Evolutionary conservation across 148 eudicot genomes (phyloP).

Genomic region (Amaranthus palmeri): DNA sequence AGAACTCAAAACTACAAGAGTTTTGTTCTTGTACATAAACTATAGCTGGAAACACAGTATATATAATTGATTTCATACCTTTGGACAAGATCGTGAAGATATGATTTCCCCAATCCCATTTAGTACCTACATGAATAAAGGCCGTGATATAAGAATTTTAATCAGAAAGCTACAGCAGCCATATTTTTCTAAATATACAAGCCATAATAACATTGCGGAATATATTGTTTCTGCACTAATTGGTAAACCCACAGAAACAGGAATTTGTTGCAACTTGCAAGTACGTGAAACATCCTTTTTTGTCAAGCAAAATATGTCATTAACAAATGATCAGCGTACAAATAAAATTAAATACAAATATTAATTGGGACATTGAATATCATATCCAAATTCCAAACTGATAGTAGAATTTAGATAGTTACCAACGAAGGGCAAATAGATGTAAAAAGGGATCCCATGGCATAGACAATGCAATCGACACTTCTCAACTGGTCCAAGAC

Average conservation of each 20-base stretch:
- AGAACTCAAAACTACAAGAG: not conserved
- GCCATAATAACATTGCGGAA: not conserved
- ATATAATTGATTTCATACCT: slow-evolving; percentile 38
- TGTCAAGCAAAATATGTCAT: not conserved
- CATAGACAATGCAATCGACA: slow-evolving; percentile 82
- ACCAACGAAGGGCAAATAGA: slow-evolving; percentile 97
- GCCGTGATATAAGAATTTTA: not conserved
- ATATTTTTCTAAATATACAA: not conserved
- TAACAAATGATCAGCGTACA: slow-evolving; percentile 2
- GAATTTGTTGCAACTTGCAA: not conserved
- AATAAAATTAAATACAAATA: not conserved
- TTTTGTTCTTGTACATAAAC: not conserved
- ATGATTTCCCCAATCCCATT: slow-evolving; percentile 83
- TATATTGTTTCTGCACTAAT: not conserved
- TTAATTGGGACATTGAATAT: not conserved
- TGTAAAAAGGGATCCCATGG: slow-evolving; percentile 98
- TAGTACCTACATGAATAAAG: slow-evolving; percentile 52
- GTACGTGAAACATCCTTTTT: not conserved
- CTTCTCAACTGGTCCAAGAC: slow-evolving; percentile 69
- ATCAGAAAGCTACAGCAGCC: not conserved
- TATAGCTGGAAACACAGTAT: not conserved
- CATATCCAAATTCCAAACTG: not conserved
- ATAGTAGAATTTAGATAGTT: slow-evolving; percentile 16
- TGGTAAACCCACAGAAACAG: not conserved
- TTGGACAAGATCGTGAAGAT: slow-evolving; percentile 75